phyloP scores from a whole-genome alignment of 2,329 filamentous ascomycete genomes.

The Paecilomyces niveus region DNA sequence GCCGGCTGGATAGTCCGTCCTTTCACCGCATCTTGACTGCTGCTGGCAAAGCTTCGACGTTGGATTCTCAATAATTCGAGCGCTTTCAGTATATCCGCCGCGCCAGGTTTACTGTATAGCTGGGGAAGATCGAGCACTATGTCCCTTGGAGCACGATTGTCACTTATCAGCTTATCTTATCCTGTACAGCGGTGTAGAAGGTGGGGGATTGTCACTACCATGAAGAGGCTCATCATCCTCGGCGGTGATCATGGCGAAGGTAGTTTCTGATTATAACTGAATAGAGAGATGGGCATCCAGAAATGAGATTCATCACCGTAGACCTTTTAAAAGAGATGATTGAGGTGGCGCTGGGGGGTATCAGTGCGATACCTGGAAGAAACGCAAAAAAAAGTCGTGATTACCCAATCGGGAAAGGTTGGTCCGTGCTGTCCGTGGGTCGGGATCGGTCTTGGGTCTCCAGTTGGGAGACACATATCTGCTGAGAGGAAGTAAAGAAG shows the following conservation, averaged over 20 bases:
- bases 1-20: conserved; percentile 27
- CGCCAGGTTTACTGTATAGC: conserved; percentile 68
- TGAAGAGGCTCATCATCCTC: conserved; percentile 31
- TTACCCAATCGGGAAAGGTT: conserved; percentile 10
- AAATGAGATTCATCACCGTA: not conserved
- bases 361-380: not conserved
- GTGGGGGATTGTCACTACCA: conserved; percentile 19
- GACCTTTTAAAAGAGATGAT: not conserved
- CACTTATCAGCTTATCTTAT: conserved; percentile 22
- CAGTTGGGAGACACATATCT: too few relatives aligned
- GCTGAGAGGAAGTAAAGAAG: not conserved
- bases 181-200: conserved; percentile 11
- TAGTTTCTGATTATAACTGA: not conserved
- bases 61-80: conserved; percentile 61
- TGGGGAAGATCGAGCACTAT: conserved; percentile 71
- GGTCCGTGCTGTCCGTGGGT: conserved; percentile 5
- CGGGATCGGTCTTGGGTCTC: not conserved
- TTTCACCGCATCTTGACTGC: conserved; percentile 19
- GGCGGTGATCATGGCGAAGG: conserved; percentile 25
- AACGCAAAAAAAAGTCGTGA: conserved; percentile 9
- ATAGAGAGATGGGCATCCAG: not conserved
- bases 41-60: conserved; percentile 45
- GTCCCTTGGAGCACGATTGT: not conserved
- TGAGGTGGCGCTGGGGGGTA: not conserved
- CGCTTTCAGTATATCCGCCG: conserved; percentile 54